Conservation (phyloP, 2,329 filamentous ascomycete species). For the Chalaropsis ovoidea region DNA sequence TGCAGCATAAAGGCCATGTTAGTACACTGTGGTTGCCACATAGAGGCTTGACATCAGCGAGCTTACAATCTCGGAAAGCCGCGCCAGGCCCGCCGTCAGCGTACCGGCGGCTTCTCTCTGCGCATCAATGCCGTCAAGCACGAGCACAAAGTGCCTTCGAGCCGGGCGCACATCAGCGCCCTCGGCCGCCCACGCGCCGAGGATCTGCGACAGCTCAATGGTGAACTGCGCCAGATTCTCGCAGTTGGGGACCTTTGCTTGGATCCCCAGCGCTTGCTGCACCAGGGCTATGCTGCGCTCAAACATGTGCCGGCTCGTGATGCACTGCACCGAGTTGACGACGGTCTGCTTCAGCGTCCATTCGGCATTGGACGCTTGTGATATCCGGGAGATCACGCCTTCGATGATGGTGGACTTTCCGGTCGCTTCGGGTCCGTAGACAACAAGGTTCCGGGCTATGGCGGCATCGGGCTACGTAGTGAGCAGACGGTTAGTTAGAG, state of each 20-base stretch:
- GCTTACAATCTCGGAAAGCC: conserved; percentile 68
- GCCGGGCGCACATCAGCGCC: conserved; percentile 32
- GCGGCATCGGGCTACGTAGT: conserved; percentile 52
- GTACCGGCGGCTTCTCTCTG: conserved; percentile 72
- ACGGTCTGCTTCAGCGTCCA: conserved; percentile 17
- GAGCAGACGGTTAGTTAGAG: conserved; percentile 26
- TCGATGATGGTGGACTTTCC: conserved; percentile 68
- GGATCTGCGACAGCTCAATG: conserved; percentile 58
- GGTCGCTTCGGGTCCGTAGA: conserved; percentile 77
- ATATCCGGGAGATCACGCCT: conserved; percentile 19
- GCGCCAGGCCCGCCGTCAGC: conserved; percentile 67
- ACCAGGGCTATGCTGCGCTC: conserved; percentile 54
- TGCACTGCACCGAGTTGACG: conserved; percentile 26
- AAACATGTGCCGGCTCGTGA: conserved; percentile 26
- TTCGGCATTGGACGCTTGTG: conserved; percentile 13
- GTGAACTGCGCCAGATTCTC: conserved; percentile 70
- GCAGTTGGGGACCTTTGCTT: conserved; percentile 44
- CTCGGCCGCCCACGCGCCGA: conserved; percentile 32
- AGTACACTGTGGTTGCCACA: conserved; percentile 25
- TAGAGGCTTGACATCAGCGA: not conserved
- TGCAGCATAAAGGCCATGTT: not conserved
- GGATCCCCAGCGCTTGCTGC: conserved; percentile 33
- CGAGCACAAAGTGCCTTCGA: conserved; percentile 54
- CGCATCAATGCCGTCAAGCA: conserved; percentile 78
- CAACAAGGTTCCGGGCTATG: conserved; percentile 61